Evolutionary conservation across 352 stramenopile genomes (phyloP), one percentile per base, ranked within the genome.

Genomic region (Globisporangium rhizosaccharum): DNA sequence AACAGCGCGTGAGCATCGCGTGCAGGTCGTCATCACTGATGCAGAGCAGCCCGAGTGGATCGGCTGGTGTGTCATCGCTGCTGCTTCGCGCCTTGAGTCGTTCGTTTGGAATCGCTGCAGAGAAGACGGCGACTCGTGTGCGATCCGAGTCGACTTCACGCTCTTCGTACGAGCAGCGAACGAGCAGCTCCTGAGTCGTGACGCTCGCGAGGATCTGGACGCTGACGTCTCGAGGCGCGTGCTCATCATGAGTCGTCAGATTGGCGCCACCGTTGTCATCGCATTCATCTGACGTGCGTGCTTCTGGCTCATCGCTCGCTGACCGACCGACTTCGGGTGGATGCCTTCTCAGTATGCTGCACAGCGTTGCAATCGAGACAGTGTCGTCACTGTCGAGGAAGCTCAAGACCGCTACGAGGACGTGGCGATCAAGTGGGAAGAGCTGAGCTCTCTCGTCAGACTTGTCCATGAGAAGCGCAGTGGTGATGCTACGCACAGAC

Each of bases 1-100:
- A 60, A 49, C 64, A 77, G 36, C 55, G 61, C 33, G 51, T 23
- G 20, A 75, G 48, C 2, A 75, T 9, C 18, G 26, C 46, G 33
- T 39, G 36, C 11, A 65, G 28, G 37, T 44, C 33, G 8, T 57
- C 49, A 2, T 65, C 59, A 2, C 49, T 47, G 36, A 61, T 26
- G 18, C 46, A 61, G 6, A 65, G 45, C 23, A 63, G 42, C 7
- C 42, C 33, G 0, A 63, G 30, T 23, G 51, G 20, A 3, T 54
- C 20, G 6, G 17, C 2, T 30, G 25, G 10, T 12, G 33, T 39
- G 5, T 10, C 33, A 8, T 39, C 26, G 25, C 14, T 4, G 10
- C 18, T 15, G 26, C 14, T 8, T 25, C 2, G n/a, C 0, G n/a
- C 23, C 28, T 33, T 3, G 30, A 44, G 14, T 48, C 42, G 3